These are phyloP conservation scores for Ambrosia trifida DNA, from an alignment of 129 eudicot genomes.

Conservation along the genomic window DNA sequence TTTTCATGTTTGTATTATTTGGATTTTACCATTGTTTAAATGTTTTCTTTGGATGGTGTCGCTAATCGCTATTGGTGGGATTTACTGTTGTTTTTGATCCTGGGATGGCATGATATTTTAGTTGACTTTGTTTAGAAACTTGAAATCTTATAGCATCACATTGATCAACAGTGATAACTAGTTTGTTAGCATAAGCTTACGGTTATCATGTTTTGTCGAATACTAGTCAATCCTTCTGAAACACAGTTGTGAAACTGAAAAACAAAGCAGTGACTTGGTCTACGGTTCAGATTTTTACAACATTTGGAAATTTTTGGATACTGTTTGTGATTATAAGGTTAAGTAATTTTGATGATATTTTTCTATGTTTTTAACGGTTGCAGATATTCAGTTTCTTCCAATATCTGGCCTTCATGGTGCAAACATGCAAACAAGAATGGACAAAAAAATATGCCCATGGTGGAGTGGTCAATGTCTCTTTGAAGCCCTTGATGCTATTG, in stretches of 20 bases:
- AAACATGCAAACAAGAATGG: slow-evolving; percentile 71
- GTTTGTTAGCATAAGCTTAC: not conserved
- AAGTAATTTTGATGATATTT: not conserved
- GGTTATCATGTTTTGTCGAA: not conserved
- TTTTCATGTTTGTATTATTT: not conserved
- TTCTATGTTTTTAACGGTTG: slow-evolving; percentile 4
- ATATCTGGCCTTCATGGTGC: slow-evolving; percentile 78
- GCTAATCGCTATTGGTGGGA: too few relatives aligned
- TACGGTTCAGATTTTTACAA: not conserved
- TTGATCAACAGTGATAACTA: not conserved
- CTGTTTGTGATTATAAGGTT: not conserved
- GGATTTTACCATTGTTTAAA: not conserved
- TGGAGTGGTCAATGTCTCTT: slow-evolving; percentile 86
- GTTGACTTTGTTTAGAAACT: not conserved
- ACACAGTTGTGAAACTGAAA: not conserved
- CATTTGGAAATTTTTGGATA: slow-evolving; percentile 8
- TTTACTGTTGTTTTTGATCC: not conserved
- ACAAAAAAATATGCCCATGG: slow-evolving; percentile 69
- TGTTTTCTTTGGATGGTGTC: not conserved
- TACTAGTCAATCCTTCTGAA: not conserved
- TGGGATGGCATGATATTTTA: not conserved
- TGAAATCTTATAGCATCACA: not conserved
- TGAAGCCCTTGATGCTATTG: slow-evolving; percentile 84
- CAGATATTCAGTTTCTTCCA: slow-evolving; percentile 91
- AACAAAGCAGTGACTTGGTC: not conserved